Percentiles rank a stretch among this genome's conserved stretches.
These are phyloP conservation scores for Zhuliangozyma blackwelliae DNA, from an alignment of 1,139 yeast species.

Conservation along the genomic window DNA sequence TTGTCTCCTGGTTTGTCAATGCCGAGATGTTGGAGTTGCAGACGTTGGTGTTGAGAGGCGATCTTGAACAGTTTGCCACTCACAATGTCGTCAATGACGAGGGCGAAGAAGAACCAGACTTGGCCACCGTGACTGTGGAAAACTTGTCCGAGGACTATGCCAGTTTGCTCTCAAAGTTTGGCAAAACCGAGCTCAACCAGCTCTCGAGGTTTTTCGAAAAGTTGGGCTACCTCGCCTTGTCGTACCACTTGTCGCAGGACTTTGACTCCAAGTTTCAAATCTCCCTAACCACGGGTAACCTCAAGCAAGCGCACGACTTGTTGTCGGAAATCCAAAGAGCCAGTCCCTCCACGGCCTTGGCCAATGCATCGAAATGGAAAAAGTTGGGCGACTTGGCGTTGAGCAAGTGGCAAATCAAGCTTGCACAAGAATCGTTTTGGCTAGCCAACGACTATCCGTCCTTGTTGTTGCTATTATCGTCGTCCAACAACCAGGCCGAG, in stretches of 20 bases:
- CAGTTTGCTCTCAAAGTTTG: constrained; percentile 42
- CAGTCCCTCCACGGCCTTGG: constrained; percentile 29
- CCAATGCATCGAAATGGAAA: constrained; percentile 68
- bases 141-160: constrained; percentile 57
- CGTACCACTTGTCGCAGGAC: constrained; percentile 78
- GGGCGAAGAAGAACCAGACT: constrained; percentile 29
- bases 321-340: constrained; percentile 57
- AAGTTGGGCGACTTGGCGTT: constrained; percentile 86
- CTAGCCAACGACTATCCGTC: constrained; percentile 82
- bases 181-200: constrained; percentile 67
- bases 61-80: constrained; percentile 51
- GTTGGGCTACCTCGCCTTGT: constrained; percentile 81
- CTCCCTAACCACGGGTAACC: constrained; percentile 57
- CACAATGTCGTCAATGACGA: constrained; percentile 8
- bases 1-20: constrained; percentile 77
- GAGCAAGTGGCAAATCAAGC: constrained; percentile 68
- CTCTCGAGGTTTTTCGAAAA: constrained; percentile 91
- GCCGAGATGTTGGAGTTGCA: constrained; percentile 89
- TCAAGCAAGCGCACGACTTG: constrained; percentile 69
- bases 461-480: constrained; percentile 74
- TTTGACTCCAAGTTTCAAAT: constrained; percentile 79
- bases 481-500: constrained; percentile 65
- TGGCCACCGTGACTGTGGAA: constrained; percentile 58
- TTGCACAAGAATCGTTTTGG: constrained; percentile 79
- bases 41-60: constrained; percentile 93